Percentiles rank a stretch among this genome's conserved stretches.
phyloP scores from a whole-genome alignment of 768 basidiomycete species.

The Trametes elegans region DNA sequence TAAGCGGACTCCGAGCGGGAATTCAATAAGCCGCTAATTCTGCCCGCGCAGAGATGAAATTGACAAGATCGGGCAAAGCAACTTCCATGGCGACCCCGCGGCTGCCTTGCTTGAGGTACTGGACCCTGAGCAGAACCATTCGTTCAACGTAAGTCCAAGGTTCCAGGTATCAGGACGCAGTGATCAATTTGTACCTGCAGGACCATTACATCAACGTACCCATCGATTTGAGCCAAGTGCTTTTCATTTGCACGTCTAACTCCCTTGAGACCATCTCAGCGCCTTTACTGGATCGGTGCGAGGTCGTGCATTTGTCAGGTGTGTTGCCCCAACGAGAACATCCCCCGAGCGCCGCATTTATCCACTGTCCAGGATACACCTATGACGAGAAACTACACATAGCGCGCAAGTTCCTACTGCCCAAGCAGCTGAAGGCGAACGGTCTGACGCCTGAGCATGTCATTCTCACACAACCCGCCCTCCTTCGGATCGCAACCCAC shows the following conservation, averaged over 20 bases:
- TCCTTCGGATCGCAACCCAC: conserved; percentile 69
- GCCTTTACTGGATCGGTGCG: conserved; percentile 87
- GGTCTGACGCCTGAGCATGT: conserved; percentile 64
- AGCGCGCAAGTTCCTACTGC: conserved; percentile 80
- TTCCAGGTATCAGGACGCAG: not conserved
- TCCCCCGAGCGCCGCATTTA: not conserved
- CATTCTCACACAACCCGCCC: conserved; percentile 62
- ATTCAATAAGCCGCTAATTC: not conserved
- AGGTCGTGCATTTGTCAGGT: conserved; percentile 81
- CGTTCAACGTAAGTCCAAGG: conserved; percentile 58
- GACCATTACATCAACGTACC: conserved; percentile 93
- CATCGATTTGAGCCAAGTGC: conserved; percentile 81
- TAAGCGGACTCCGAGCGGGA: conserved; percentile 24
- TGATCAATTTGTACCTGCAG: conserved; percentile 33
- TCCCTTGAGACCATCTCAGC: conserved; percentile 85
- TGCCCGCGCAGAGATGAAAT: conserved; percentile 65
- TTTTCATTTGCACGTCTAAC: conserved; percentile 94
- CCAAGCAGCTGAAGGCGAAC: conserved; percentile 83
- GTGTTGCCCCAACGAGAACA: conserved; percentile 9
- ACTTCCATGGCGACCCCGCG: conserved; percentile 89
- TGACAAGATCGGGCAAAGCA: conserved; percentile 85
- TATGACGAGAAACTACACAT: conserved; percentile 92
- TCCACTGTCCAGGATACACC: conserved; percentile 57
- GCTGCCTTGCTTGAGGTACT: conserved; percentile 90
- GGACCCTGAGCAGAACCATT: conserved; percentile 91